Base-by-base conservation (phyloP, 2,329 filamentous ascomycete species). In the Aspergillus versicolor region DNA sequence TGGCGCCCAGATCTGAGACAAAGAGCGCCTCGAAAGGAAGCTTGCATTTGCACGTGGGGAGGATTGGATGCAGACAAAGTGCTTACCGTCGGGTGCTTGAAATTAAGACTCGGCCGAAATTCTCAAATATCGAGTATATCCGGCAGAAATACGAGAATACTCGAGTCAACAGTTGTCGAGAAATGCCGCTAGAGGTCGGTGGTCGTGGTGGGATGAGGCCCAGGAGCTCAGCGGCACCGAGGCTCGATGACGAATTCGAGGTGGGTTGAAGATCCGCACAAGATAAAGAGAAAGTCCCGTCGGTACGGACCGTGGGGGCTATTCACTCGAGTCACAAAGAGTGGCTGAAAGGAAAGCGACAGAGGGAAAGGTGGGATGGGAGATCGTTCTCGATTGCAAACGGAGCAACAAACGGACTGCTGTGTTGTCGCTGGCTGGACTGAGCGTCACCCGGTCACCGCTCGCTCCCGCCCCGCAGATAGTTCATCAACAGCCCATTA, bases 381-480 rank as follows among this genome's bases (percentile, higher is more conserved):
- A 46, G 32, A 17, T 34, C 54, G 32, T 15, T 34, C 54, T 34
- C 47, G 30, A 53, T 57, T 21, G 43, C 38, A 46, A 41, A 53
- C 24, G 46, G 37, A 50, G 43, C 56, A 61, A 42, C 52, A 55
- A 57, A 62, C 56, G 54, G 60, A 46, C 44, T 64, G 63, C 60
- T 65, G 61, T 65, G 64, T 64, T 64, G 63, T 66, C 61, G 62
- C 58, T 48, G 53, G 56, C 38, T 56, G 45, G 54, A 52, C 37
- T 56, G 38, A 38, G 51, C 34, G 62, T 65, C 59, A 61, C 59
- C 58, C 58, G 58, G 63, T 65, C 63, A 65, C 63, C 63, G 63
- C 62, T 63, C 57, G 55, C 56, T 59, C 17, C 57, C 55, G 57
- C 65, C 63, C 63, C 62, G 59, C 63, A 54, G 40, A 54, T 53